Base-by-base conservation (phyloP, 2,329 filamentous ascomycete genomes). In the Hypoxylon sp. region DNA sequence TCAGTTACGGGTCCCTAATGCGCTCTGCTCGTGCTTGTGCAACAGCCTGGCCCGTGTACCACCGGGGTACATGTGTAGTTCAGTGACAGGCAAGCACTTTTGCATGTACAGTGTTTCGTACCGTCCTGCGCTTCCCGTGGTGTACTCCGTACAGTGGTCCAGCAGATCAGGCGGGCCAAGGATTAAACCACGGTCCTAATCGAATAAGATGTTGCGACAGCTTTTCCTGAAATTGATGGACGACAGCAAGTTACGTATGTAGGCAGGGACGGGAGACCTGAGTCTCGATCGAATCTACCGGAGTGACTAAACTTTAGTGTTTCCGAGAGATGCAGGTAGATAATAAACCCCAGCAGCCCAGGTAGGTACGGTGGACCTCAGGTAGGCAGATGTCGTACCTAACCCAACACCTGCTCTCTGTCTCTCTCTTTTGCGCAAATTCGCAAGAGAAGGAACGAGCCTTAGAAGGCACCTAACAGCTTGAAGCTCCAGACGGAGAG, bases 1-100 rank as follows among this genome's bases (percentile, higher is more conserved):
- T 72, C 64, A 72, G 61, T 66, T 70, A 72, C 61, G 64, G 69
- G 64, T 67, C 66, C 57, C 22, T 33, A 61, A 57, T 66, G 60
- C 56, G 69, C 66, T 71, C 57, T 63, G 61, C 66, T 69, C 56
- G 62, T 69, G 63, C 57, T 72, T 64, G 69, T 72, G 64, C 66
- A 33, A 72, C 67, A 60, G 20, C 37, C 48, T 69, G 50, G 61
- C 30, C 46, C 35, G 46, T 71, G 59, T 69, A 63, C 66, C 31
- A 48, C 59, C 10, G 51, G 56, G 59, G 65, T 64, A 71, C 69
- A 69, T 66, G 69, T 61, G 66, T 44, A 61, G 65, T 65, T 51
- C 64, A 50, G 68, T 64, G 54, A 61, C 25, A 60, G 51, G 35
- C 61, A 62, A 65, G 64, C 68, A 64, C 58, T 58, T 49, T 57